Conservation (phyloP, 768 basidiomycete genomes). For the Hygrophorus pudorinus region DNA sequence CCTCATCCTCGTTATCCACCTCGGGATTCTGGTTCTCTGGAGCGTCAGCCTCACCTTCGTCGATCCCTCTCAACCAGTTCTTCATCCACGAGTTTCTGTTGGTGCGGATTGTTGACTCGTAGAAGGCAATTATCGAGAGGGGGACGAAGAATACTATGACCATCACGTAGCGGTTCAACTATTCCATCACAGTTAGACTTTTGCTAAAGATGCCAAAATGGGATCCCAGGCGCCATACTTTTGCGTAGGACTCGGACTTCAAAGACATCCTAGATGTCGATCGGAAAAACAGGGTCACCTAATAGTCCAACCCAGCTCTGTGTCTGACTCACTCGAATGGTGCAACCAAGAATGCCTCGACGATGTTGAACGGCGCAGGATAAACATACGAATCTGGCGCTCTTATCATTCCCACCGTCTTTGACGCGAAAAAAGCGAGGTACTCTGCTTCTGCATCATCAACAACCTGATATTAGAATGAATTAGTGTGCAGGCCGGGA, state of each 20-base stretch:
- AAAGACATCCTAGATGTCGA: conserved; percentile 34
- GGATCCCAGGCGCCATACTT: conserved; percentile 21
- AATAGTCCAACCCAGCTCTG: background rate
- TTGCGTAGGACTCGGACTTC: conserved; percentile 45
- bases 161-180: conserved; percentile 81
- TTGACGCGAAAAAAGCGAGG: conserved; percentile 81
- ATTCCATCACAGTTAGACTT: background rate
- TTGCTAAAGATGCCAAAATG: background rate
- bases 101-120: conserved; percentile 49
- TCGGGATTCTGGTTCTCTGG: conserved; percentile 49
- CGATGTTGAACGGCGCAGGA: conserved; percentile 87
- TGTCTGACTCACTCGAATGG: conserved; percentile 73
- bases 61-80: conserved; percentile 52
- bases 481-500: background rate
- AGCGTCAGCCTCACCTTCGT: conserved; percentile 49
- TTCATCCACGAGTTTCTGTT: conserved; percentile 52
- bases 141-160: conserved; percentile 72
- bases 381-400: conserved; percentile 83
- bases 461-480: conserved; percentile 40
- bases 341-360: conserved; percentile 71
- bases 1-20: conserved; percentile 44
- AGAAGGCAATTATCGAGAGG: conserved; percentile 61
- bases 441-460: conserved; percentile 86
- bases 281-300: conserved; percentile 18
- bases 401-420: conserved; percentile 77